Conservation (phyloP, 2,329 filamentous ascomycete genomes). For the Hypoxylon sp. region DNA sequence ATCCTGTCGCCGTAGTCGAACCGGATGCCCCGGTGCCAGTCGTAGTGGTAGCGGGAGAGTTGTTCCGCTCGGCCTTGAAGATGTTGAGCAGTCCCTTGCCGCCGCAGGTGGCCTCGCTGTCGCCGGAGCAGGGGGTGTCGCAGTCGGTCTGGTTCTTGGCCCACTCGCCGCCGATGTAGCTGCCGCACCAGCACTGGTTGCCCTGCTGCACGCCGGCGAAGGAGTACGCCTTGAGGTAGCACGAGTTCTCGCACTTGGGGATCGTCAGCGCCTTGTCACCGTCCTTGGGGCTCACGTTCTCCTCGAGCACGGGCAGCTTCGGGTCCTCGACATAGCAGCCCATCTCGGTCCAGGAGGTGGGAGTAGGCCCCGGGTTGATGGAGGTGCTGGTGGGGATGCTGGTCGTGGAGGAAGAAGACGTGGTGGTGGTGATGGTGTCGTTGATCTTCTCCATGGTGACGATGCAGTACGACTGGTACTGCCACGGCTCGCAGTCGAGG, state of each 20-base stretch:
- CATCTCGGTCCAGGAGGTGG: conserved; percentile 38
- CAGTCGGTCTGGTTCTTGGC: conserved; percentile 38
- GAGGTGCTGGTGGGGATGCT: conserved; percentile 17
- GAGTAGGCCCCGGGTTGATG: conserved; percentile 34
- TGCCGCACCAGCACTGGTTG: conserved; percentile 53
- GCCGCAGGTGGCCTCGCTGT: conserved; percentile 47
- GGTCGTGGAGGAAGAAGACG: conserved; percentile 17
- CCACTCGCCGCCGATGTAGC: conserved; percentile 37
- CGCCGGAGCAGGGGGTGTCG: conserved; percentile 47
- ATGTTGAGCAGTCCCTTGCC: conserved; percentile 45
- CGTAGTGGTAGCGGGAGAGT: neutral
- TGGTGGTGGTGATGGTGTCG: conserved; percentile 9
- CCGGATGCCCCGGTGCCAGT: neutral
- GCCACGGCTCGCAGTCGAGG: neutral
- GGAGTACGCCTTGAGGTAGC: conserved; percentile 46
- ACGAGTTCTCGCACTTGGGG: conserved; percentile 48
- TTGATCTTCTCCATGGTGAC: conserved; percentile 28
- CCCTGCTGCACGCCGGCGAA: conserved; percentile 51
- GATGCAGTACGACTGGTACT: conserved; percentile 38
- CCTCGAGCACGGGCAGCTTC: conserved; percentile 42
- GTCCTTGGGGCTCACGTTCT: conserved; percentile 41
- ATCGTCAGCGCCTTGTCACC: conserved; percentile 44
- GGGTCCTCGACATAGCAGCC: conserved; percentile 53
- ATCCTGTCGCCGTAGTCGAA: neutral
- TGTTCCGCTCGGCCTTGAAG: conserved; percentile 31